These are phyloP conservation scores for Oxytropis ochrocephala DNA, from an alignment of 306 rosid species.

Conservation along the genomic window DNA sequence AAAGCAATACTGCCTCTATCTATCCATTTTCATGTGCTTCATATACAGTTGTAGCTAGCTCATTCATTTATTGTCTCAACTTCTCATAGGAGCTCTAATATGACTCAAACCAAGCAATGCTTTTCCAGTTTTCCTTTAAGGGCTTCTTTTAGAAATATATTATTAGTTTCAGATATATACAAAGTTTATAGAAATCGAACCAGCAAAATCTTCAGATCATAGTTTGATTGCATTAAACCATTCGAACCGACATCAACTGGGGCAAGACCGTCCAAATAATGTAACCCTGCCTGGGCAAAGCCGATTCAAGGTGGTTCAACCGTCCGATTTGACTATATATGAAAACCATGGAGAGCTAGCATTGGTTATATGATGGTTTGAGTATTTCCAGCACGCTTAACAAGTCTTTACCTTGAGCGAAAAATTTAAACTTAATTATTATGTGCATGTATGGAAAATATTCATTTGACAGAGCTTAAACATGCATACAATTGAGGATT, in stretches of 20 bases:
- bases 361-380: background rate
- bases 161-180: background rate
- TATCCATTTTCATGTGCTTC: constrained; percentile 35
- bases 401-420: no score
- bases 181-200: no score
- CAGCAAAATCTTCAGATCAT: no score
- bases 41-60: constrained; percentile 40
- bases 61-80: constrained; percentile 49
- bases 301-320: no score
- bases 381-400: background rate
- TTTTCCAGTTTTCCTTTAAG: constrained; percentile 3
- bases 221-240: no score
- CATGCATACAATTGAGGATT: background rate
- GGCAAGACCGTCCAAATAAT: no score
- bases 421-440: no score
- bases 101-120: constrained; percentile 19
- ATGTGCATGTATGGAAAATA: no score
- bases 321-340: background rate
- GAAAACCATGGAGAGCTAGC: background rate
- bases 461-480: background rate
- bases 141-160: no score
- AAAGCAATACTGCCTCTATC: constrained; percentile 16
- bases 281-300: no score
- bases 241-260: no score
- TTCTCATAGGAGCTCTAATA: constrained; percentile 27